Base-by-base conservation (phyloP, 1,284 basidiomycete genomes). In the Heterobasidion irregulare region DNA sequence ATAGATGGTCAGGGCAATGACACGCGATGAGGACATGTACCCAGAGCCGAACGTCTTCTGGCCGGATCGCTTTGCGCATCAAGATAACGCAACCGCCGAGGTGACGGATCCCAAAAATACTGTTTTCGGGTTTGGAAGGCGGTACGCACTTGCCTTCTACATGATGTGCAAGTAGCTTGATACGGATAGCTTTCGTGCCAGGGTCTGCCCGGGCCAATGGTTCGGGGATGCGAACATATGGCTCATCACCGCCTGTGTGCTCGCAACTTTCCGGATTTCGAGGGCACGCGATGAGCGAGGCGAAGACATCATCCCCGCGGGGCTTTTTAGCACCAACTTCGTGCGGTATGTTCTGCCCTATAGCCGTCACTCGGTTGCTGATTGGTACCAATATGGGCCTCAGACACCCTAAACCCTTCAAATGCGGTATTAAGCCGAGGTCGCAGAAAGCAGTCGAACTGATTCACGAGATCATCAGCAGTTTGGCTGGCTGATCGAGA, bases 31-130 rank as follows among this genome's bases (percentile, higher is more conserved):
- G 2, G 38, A 48, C 2, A 26, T 61, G 12, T 70, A 66, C 46
- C 61, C 62, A 15, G 57, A 66, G 9, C 63, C 68, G 18, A 59
- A 64, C 7, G 34, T 16, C 26, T 71, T 71, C 60, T 55, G 54
- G 8, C 68, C 68, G 6, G 68, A 70, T 46, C 63, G 70, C n/a
- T 70, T 66, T 62, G 52, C 62, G 51, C 59, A 56, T 38, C 54
- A 38, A 8, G 57, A 57, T 8, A 60, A 10, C 36, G 13, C 45
- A 19, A 55, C 48, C 38, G 47, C 18, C 8, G 54, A 57, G 43
- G 36, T 32, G n/a, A 52, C 50, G 18, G 59, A 61, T 38, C 59
- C 61, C 58, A 52, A 61, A 65, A 52, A 60, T 66, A 32, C 60
- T 33, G 26, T 60, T 33, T 59, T 61, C 52, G 59, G 59, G 19